Evolutionary conservation across 1,284 basidiomycete genomes (phyloP).

Genomic region (Cutaneotrichosporon sp.): DNA sequence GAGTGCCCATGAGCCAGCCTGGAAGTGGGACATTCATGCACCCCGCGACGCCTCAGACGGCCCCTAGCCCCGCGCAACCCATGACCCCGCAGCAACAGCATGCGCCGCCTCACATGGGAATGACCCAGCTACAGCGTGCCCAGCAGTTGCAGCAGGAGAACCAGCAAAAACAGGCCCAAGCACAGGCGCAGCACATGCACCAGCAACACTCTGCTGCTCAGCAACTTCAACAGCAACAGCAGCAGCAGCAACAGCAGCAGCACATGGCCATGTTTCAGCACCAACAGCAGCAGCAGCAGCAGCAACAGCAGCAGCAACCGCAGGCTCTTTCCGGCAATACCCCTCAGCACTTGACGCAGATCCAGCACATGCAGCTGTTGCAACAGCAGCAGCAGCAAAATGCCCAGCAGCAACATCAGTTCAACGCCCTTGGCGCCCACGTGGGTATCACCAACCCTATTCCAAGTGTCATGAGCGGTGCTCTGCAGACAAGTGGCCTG

Average conservation of each 20-base stretch:
- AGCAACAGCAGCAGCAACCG: constrained; percentile 18
- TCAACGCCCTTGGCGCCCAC: background rate
- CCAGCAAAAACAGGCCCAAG: constrained; percentile 18
- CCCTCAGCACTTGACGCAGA: constrained; percentile 14
- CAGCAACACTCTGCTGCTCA: constrained; percentile 3
- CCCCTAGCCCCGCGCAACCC: constrained; percentile 18
- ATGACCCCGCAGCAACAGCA: constrained; percentile 26
- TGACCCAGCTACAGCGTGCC: constrained; percentile 13
- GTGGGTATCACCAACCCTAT: constrained; percentile 22
- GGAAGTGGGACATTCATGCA: constrained; percentile 14
- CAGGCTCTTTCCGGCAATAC: constrained; percentile 16
- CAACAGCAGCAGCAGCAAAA: constrained; percentile 14
- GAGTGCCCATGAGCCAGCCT: constrained; percentile 9
- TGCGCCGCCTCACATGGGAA: constrained; percentile 17
- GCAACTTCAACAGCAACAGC: constrained; percentile 18
- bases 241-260: constrained; percentile 13
- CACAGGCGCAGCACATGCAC: constrained; percentile 12
- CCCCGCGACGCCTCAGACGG: constrained; percentile 17
- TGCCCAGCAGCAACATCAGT: constrained; percentile 4
- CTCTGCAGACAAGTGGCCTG: constrained; percentile 28
- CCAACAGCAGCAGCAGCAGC: constrained; percentile 10
- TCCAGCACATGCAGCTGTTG: constrained; percentile 24
- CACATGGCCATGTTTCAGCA: constrained; percentile 7
- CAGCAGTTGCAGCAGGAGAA: constrained; percentile 15
- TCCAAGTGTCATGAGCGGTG: constrained; percentile 31